A percentile compares a stretch with the other conserved stretches of the same genome.
Evolutionary conservation across 345 rosid species (phyloP).

Genomic region (Aquilaria malaccensis): DNA sequence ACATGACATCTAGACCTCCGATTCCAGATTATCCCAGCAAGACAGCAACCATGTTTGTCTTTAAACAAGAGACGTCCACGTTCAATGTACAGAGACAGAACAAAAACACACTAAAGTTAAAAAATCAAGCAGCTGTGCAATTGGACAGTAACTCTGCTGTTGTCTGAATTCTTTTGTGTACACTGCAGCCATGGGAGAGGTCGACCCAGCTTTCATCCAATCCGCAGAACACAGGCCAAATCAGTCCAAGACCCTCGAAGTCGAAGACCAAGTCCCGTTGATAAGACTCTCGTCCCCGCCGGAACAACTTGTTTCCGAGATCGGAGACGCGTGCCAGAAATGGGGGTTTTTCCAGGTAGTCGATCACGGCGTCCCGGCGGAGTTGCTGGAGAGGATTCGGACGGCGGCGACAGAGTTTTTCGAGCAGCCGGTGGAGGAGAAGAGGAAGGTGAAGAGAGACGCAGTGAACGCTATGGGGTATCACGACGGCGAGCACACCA

Average conservation of each 20-base stretch:
- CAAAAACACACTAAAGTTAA: background rate
- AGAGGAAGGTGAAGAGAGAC: constrained; percentile 45
- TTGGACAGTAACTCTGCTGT: background rate
- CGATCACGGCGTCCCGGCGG: constrained; percentile 39
- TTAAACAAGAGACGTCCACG: background rate
- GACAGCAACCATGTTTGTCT: background rate
- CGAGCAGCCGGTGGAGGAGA: constrained; percentile 39
- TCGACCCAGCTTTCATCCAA: constrained; percentile 44
- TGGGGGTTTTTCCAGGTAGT: constrained; percentile 64
- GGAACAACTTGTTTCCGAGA: constrained; percentile 26
- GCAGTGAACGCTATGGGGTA: constrained; percentile 45
- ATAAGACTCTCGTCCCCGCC: constrained; percentile 30
- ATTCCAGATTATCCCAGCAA: no score
- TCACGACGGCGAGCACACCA: constrained; percentile 56
- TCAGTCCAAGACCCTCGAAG: constrained; percentile 10
- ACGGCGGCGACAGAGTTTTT: constrained; percentile 34
- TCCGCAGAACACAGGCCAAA: constrained; percentile 32
- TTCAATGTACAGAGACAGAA: background rate
- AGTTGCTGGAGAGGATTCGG: constrained; percentile 19
- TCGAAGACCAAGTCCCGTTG: constrained; percentile 36
- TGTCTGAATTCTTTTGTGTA: background rate
- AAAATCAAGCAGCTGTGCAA: no score
- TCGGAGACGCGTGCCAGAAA: constrained; percentile 40
- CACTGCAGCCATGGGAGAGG: constrained; percentile 24
- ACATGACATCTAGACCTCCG: no score